Percentiles rank a stretch among this genome's conserved stretches.
phyloP scores from a whole-genome alignment of 1,284 basidiomycete genomes.

The Malassezia furfur region DNA sequence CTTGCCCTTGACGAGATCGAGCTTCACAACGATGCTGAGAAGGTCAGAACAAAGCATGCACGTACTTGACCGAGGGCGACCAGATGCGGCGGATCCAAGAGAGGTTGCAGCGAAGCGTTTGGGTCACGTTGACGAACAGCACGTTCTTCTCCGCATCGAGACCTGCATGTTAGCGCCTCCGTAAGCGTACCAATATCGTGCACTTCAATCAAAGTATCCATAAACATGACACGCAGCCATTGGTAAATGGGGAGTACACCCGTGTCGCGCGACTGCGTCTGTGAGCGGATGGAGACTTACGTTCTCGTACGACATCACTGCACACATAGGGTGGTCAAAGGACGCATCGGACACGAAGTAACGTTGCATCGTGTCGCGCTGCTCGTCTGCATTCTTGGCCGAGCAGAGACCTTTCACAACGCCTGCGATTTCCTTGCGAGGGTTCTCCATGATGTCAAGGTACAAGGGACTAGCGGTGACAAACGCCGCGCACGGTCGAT shows the following conservation, averaged over 20 bases:
- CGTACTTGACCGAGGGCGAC: slow-evolving; percentile 1
- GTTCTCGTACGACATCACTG: slow-evolving; percentile 28
- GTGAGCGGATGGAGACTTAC: slow-evolving; percentile 13
- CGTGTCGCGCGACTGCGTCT: slow-evolving; percentile 29
- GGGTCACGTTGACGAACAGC: slow-evolving; percentile 21
- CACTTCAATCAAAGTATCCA: slow-evolving; percentile 30
- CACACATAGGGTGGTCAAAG: slow-evolving; percentile 43
- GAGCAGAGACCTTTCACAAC: slow-evolving; percentile 42
- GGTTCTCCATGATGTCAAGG: slow-evolving; percentile 34
- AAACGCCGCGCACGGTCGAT: neutral
- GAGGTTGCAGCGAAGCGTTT: slow-evolving; percentile 23
- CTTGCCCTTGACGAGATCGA: slow-evolving; percentile 32
- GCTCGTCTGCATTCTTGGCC: slow-evolving; percentile 33
- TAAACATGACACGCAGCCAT: slow-evolving; percentile 37
- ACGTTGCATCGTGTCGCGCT: slow-evolving; percentile 30
- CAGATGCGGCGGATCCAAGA: slow-evolving; percentile 3
- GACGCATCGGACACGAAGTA: slow-evolving; percentile 40
- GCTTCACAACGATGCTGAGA: slow-evolving; percentile 29
- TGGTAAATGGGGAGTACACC: slow-evolving; percentile 44
- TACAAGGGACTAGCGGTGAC: neutral
- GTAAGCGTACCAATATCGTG: slow-evolving; percentile 30
- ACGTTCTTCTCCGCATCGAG: slow-evolving; percentile 26
- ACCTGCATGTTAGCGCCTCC: slow-evolving; percentile 10
- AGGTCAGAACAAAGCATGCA: neutral
- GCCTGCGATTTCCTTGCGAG: slow-evolving; percentile 29